Base-by-base conservation (phyloP, 140 eudicot genomes). In the Oenanthe javanica region DNA sequence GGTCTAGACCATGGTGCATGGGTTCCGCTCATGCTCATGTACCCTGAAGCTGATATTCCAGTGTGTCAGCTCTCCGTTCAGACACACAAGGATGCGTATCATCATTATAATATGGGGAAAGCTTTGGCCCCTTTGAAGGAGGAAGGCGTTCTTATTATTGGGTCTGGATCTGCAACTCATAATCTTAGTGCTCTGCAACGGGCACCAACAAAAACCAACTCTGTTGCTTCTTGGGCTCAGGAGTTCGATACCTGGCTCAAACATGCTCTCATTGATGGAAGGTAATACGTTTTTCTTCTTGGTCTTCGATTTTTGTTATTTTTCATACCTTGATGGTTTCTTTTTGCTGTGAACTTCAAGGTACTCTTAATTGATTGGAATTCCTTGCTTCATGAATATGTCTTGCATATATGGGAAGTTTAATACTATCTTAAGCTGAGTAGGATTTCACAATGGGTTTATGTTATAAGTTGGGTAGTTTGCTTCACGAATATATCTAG, bases 1-100 rank as follows among this genome's bases (percentile, higher is more conserved):
- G 98, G 98, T 55, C 84, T 93, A 27, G 98, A 93, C 86, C 98
- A 93, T 12, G 98, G 98, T 5, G 98, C 97, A 1, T 93, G 98
- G 98, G 97, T 91, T 38, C 98, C 98, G 4, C 89, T 93, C 23
- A 91, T 31, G 31, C 31, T 31, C 31, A 31, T 31, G 31, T 31
- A 31, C 31, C 31, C 31, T 31, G 31, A 31, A 31, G 31, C 31
- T 31, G 31, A 31, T 31, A 31, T 31, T 31, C 31, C 31, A 31
- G 31, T 31, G 31, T 31, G 31, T 31, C 31, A 31, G 31, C 31
- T 31, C 31, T 31, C 31, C 31, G 31, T 31, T 31, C 31, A 31
- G 31, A 31, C 31, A 31, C 31, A 31, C 31, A 31, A 31, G 31
- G 31, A 31, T 31, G 31, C 31, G 31, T 31, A 31, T 31, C 31